Base-by-base conservation (phyloP, 345 rosid genomes). In the Salix brachista region DNA sequence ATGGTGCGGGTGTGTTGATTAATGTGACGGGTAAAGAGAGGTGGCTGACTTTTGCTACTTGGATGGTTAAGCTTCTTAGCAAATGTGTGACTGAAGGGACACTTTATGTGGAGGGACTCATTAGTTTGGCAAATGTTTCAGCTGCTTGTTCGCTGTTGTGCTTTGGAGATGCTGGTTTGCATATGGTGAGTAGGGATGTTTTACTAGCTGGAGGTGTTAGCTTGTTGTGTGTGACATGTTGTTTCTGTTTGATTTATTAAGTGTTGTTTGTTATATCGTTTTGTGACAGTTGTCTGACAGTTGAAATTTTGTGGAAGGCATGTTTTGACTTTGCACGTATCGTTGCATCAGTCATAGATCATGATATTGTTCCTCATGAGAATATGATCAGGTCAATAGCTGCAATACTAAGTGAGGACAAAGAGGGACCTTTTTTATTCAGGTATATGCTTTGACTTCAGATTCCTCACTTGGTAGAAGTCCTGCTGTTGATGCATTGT, bases 81-180 rank as follows among this genome's bases (percentile, higher is more conserved):
- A 93, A 88, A 86, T 96, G 97, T 89, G 74, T 93, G 73, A 87
- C 96, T 32, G 97, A 95, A 83, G 99, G 98, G 82, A 91, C 95
- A 64, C 86, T 95, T 69, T 89, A 88, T 58, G 96, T 93, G 70
- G 97, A 90, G 81, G 99, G 97, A 65, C 91, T 93, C 71, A 71
- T 91, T 80, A 88, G 81, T 79, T 77, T 87, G 69, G 84, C 96
- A 72, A 85, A 84, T 85, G 86, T 91, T 73, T 86, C 85, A 65
- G 90, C 91, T 69, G 88, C 87, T 8, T 93, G 90, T 87, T 90
- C 97, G 74, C 81, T 95, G 60, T 80, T 95, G 79, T 89, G 97
- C 73, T 86, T 82, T 83, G 96, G 91, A 75, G 90, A 89, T 80
- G 88, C 91, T 75, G 94, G 87, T 74, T 74, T 95, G 90, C 99